These are phyloP conservation scores for Acanthamoeba healyi DNA, from an alignment of 208 protist species.

Conservation along the genomic window DNA sequence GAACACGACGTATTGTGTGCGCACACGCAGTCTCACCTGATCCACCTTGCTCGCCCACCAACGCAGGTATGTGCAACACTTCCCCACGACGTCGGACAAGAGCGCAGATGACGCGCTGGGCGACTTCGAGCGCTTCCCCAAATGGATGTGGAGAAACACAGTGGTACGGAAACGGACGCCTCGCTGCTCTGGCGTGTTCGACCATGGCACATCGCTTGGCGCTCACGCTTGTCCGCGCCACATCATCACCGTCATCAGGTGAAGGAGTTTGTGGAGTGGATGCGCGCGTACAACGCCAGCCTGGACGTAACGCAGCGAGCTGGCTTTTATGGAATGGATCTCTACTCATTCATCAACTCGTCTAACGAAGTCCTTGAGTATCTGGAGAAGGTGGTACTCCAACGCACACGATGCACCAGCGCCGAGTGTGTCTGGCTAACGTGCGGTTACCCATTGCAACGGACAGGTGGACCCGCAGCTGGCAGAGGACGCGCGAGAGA, in stretches of 20 bases:
- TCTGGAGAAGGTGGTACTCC: constrained; percentile 45
- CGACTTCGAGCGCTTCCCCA: constrained; percentile 76
- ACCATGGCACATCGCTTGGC: neutral
- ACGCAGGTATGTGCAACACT: constrained; percentile 59
- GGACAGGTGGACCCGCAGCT: neutral
- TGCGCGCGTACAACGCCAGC: constrained; percentile 60
- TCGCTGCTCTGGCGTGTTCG: neutral
- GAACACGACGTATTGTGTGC: no score
- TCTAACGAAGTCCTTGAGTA: constrained; percentile 72
- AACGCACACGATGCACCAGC: neutral
- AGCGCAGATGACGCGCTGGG: constrained; percentile 24
- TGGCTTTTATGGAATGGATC: constrained; percentile 78
- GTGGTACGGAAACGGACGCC: neutral
- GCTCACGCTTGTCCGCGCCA: neutral
- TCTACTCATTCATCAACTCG: constrained; percentile 73
- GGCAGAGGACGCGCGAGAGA: neutral
- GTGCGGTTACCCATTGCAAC: neutral
- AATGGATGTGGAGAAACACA: constrained; percentile 71
- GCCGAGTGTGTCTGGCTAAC: neutral
- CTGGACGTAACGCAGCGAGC: neutral
- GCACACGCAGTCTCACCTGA: no score
- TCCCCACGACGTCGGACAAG: constrained; percentile 20
- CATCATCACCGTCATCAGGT: neutral
- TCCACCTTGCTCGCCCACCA: neutral
- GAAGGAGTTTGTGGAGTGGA: constrained; percentile 75